Evolutionary conservation across 768 basidiomycete genomes (phyloP).

Genomic region (Xanthoconium stramineum): DNA sequence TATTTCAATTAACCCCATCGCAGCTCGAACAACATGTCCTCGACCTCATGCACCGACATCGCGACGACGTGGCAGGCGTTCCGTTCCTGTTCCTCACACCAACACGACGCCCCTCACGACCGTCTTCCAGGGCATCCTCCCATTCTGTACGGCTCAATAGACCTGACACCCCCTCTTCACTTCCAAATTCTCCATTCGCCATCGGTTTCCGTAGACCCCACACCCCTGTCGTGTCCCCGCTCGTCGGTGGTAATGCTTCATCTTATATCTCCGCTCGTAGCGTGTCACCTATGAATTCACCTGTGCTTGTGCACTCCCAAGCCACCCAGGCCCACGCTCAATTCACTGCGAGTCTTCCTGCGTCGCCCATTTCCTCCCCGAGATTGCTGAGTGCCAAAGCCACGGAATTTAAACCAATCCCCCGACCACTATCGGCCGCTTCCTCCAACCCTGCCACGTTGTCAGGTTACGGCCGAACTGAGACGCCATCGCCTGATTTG

Average conservation of each 20-base stretch:
- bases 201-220: conserved; percentile 75
- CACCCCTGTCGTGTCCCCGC: conserved; percentile 73
- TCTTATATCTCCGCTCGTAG: conserved; percentile 57
- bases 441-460: conserved; percentile 51
- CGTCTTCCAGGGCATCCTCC: conserved; percentile 75
- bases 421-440: conserved; percentile 73
- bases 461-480: conserved; percentile 50
- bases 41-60: conserved; percentile 94
- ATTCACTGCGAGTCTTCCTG: conserved; percentile 76
- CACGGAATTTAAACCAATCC: conserved; percentile 82
- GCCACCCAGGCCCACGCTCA: conserved; percentile 55
- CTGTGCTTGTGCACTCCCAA: conserved; percentile 56
- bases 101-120: conserved; percentile 74
- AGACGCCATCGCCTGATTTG: conserved; percentile 86
- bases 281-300: conserved; percentile 61
- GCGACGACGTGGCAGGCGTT: conserved; percentile 79
- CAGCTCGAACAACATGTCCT: conserved; percentile 87
- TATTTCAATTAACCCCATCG: conserved; percentile 20
- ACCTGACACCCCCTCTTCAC: conserved; percentile 74
- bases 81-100: conserved; percentile 83
- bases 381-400: conserved; percentile 88
- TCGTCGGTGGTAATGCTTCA: conserved; percentile 53
- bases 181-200: conserved; percentile 73
- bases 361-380: conserved; percentile 83
- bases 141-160: conserved; percentile 65